These are phyloP conservation scores for Podochytrium sp. DNA, from an alignment of 192 early-diverging fungal genomes.

Conservation along the genomic window DNA sequence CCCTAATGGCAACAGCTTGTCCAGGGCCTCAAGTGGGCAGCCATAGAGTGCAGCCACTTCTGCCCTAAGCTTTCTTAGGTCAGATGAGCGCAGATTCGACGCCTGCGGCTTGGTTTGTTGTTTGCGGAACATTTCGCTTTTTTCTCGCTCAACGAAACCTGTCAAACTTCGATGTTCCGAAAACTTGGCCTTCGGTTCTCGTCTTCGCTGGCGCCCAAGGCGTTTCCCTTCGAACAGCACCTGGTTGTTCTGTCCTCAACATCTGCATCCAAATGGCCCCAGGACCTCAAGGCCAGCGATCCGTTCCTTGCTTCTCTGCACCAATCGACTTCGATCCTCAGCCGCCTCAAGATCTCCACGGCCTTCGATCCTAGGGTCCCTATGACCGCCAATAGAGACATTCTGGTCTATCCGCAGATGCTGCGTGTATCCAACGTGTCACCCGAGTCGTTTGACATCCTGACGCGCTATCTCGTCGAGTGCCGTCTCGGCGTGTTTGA, in stretches of 20 bases:
- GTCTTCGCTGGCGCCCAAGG: too few relatives aligned
- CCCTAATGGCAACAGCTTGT: neutral
- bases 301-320: neutral
- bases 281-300: neutral
- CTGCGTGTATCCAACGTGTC: neutral
- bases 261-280: neutral
- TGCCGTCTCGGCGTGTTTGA: constrained; percentile 18
- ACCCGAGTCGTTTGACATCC: neutral
- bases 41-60: neutral
- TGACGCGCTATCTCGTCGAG: constrained; percentile 17
- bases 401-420: constrained; percentile 10
- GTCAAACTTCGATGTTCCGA: neutral
- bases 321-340: neutral
- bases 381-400: neutral
- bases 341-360: constrained; percentile 17
- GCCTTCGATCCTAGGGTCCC: neutral
- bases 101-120: neutral
- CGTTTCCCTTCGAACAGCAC: neutral
- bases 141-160: neutral
- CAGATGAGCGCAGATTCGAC: neutral
- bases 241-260: neutral
- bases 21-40: neutral
- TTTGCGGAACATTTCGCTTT: neutral
- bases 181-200: too few relatives aligned
- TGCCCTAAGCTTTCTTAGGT: neutral